A percentile compares a stretch with the other conserved stretches of the same genome.
These are phyloP conservation scores for Cyathus striatus DNA, from an alignment of 768 basidiomycete genomes.

Conservation along the genomic window DNA sequence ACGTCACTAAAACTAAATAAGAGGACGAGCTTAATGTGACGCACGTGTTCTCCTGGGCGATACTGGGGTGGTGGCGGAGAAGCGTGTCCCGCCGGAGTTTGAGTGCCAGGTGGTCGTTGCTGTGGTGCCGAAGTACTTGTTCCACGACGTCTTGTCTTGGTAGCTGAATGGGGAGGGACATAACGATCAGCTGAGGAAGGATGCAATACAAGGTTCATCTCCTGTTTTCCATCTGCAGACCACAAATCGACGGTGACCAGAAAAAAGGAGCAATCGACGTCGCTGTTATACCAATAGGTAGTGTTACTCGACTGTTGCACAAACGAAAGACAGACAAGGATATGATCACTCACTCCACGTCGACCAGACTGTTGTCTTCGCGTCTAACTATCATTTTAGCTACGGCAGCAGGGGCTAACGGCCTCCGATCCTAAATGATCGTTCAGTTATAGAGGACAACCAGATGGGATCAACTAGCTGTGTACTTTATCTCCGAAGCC, in stretches of 20 bases:
- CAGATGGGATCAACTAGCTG: slow-evolving; percentile 8
- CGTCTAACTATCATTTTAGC: slow-evolving; percentile 76
- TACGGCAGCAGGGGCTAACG: slow-evolving; percentile 86
- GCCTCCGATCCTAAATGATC: slow-evolving; percentile 74
- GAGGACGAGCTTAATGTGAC: slow-evolving; percentile 5
- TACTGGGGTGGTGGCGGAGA: slow-evolving; percentile 45
- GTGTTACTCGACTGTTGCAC: no score
- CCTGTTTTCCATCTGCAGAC: slow-evolving; percentile 75
- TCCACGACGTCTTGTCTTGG: slow-evolving; percentile 38
- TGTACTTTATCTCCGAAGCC: slow-evolving; percentile 93
- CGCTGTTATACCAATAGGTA: slow-evolving; percentile 37
- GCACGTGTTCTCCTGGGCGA: slow-evolving; percentile 40
- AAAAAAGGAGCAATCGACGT: slow-evolving; percentile 85
- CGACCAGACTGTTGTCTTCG: slow-evolving; percentile 61
- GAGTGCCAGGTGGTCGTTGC: slow-evolving; percentile 31
- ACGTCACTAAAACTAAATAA: background rate
- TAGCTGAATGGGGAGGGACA: slow-evolving; percentile 40
- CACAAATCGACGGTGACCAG: slow-evolving; percentile 91
- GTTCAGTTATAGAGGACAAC: slow-evolving; percentile 9
- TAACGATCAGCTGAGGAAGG: slow-evolving; percentile 78
- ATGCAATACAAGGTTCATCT: slow-evolving; percentile 87
- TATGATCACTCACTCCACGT: slow-evolving; percentile 61
- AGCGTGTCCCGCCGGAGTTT: slow-evolving; percentile 41
- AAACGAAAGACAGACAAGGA: slow-evolving; percentile 1
- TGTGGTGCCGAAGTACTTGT: slow-evolving; percentile 29